phyloP scores from a whole-genome alignment of 306 rosid genomes.

The Cyclanthera cordifolia region DNA sequence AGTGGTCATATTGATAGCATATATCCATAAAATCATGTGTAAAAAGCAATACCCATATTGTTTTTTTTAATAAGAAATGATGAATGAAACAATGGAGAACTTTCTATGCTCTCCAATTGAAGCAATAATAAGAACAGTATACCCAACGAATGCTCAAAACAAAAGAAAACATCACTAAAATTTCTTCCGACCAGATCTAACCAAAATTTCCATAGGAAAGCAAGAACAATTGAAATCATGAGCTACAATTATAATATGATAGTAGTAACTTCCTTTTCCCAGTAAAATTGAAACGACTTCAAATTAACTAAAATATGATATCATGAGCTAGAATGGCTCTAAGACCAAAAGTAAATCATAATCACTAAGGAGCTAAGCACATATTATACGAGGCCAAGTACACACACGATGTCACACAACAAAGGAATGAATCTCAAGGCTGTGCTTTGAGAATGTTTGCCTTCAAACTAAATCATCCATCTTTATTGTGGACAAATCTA shows the following conservation, averaged over 20 bases:
- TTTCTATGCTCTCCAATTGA: no score
- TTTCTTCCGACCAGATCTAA: no score
- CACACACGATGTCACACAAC: background rate
- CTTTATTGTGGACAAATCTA: background rate
- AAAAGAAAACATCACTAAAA: no score
- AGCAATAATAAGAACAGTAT: no score
- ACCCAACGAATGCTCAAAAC: no score
- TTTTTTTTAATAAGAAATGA: no score
- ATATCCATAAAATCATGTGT: background rate
- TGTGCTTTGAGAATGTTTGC: background rate
- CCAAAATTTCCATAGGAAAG: no score
- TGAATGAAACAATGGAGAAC: no score
- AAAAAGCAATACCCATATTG: background rate
- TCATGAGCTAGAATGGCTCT: background rate
- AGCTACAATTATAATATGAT: background rate
- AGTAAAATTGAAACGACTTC: background rate
- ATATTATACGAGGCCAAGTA: background rate
- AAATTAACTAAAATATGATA: background rate
- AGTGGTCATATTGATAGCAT: background rate
- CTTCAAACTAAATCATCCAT: background rate
- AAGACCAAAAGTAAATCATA: slow-evolving; percentile 1
- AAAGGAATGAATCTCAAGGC: background rate
- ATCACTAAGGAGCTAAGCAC: background rate
- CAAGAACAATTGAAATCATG: no score
- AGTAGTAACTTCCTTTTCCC: background rate